These are phyloP conservation scores for Colletotrichum liriopes DNA, from an alignment of 2,329 filamentous ascomycete species.

Conservation along the genomic window DNA sequence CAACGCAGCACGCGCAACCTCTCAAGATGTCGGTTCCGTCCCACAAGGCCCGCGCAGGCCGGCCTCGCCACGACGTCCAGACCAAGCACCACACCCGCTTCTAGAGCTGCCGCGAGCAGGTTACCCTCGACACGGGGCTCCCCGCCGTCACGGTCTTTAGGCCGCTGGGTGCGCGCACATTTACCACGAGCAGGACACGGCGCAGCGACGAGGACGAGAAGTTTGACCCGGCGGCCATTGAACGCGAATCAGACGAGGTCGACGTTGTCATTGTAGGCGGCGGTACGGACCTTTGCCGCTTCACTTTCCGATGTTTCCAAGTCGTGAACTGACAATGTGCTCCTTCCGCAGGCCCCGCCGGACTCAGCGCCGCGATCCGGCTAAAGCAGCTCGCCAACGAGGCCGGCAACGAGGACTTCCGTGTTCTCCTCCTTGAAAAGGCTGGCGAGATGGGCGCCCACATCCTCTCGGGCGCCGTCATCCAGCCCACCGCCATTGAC, in stretches of 20 bases:
- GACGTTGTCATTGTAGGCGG: slow-evolving; percentile 98
- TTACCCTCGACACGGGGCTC: slow-evolving; percentile 20
- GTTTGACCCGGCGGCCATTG: slow-evolving; percentile 78
- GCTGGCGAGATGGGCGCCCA: slow-evolving; percentile 95
- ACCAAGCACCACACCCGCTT: slow-evolving; percentile 14
- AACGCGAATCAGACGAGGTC: slow-evolving; percentile 93
- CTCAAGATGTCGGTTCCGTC: slow-evolving; percentile 48
- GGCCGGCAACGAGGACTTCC: slow-evolving; percentile 95
- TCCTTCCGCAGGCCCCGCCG: slow-evolving; percentile 78
- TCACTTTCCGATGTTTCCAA: background rate
- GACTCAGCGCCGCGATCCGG: slow-evolving; percentile 92
- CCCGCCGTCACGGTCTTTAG: slow-evolving; percentile 25
- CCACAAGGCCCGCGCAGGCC: slow-evolving; percentile 43
- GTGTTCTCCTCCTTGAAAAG: slow-evolving; percentile 94
- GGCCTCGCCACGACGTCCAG: slow-evolving; percentile 33
- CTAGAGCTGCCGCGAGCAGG: slow-evolving; percentile 9
- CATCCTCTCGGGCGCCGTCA: slow-evolving; percentile 95
- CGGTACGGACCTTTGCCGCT: slow-evolving; percentile 61
- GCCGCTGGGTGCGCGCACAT: slow-evolving; percentile 35
- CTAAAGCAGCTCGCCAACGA: slow-evolving; percentile 96
- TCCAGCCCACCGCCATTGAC: slow-evolving; percentile 89
- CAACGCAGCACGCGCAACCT: slow-evolving; percentile 56
- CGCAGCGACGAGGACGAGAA: slow-evolving; percentile 59
- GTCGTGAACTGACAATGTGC: background rate
- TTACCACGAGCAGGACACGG: slow-evolving; percentile 37